Conservation (phyloP, 805 yeast species). For the Komagataella kurtzmanii region DNA sequence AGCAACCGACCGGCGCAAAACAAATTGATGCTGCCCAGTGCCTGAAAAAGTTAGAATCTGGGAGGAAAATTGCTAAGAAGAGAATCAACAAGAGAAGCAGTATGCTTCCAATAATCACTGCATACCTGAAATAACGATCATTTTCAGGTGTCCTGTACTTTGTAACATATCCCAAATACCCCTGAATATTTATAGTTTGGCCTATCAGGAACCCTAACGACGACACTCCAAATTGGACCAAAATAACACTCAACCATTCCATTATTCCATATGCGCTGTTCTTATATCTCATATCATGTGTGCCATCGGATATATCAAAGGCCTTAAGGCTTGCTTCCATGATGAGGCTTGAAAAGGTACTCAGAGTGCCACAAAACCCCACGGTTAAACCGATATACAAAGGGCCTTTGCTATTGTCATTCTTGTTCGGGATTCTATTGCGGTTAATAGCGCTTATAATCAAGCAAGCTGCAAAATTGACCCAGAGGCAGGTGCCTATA, state of each 20-base stretch:
- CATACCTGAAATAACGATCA: not conserved
- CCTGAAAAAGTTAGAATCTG: slow-evolving; percentile 33
- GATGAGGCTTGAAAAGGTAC: slow-evolving; percentile 63
- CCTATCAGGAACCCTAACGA: slow-evolving; percentile 50
- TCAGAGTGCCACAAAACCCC: slow-evolving; percentile 75
- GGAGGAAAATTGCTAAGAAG: slow-evolving; percentile 19
- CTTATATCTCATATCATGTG: not conserved
- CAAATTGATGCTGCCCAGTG: slow-evolving; percentile 55
- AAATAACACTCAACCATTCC: slow-evolving; percentile 52
- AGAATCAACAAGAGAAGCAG: slow-evolving; percentile 24
- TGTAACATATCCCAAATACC: slow-evolving; percentile 5
- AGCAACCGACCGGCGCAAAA: slow-evolving; percentile 64
- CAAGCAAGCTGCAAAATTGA: slow-evolving; percentile 48
- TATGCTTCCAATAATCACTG: slow-evolving; percentile 9
- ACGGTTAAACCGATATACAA: slow-evolving; percentile 52
- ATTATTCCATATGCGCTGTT: slow-evolving; percentile 70
- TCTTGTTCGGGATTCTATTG: not conserved
- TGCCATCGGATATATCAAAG: slow-evolving; percentile 7
- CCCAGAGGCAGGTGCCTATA: slow-evolving; percentile 42
- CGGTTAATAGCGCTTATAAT: slow-evolving; percentile 43
- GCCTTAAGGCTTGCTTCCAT: slow-evolving; percentile 39
- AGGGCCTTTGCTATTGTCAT: slow-evolving; percentile 10
- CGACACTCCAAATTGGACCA: slow-evolving; percentile 50
- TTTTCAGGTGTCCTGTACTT: not conserved
- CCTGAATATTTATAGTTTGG: slow-evolving; percentile 22